Conservation (phyloP, 1,139 yeast species). For the Taphrina confusa region DNA sequence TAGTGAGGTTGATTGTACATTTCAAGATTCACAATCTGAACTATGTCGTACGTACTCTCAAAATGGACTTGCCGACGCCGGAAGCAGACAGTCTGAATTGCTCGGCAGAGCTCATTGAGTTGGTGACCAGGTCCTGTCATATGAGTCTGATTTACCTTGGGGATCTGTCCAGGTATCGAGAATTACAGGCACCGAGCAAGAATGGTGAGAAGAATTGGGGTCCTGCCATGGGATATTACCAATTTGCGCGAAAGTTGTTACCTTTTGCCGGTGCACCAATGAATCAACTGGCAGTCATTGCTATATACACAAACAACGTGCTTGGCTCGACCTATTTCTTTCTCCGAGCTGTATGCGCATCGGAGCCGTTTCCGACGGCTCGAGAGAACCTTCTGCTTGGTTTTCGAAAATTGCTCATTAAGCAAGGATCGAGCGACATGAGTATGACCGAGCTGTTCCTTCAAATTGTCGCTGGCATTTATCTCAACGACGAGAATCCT, state of each 20-base stretch:
- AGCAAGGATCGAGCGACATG: neutral
- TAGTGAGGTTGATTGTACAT: slow-evolving; percentile 34
- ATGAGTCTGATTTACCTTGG: slow-evolving; percentile 40
- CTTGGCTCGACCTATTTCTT: slow-evolving; percentile 40
- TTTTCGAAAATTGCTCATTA: slow-evolving; percentile 37
- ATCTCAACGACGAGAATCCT: neutral
- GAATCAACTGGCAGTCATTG: slow-evolving; percentile 41
- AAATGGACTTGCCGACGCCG: slow-evolving; percentile 15
- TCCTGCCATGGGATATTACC: slow-evolving; percentile 39
- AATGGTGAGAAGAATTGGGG: slow-evolving; percentile 39
- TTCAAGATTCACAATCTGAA: slow-evolving; percentile 37
- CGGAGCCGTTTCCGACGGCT: slow-evolving; percentile 40
- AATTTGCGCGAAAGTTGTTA: slow-evolving; percentile 38
- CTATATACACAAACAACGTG: slow-evolving; percentile 36
- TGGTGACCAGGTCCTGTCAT: slow-evolving; percentile 38
- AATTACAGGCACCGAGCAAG: slow-evolving; percentile 34
- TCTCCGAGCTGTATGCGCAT: slow-evolving; percentile 39
- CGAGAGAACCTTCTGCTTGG: slow-evolving; percentile 38
- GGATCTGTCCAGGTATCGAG: slow-evolving; percentile 42
- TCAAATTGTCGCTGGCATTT: neutral
- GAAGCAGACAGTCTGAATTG: neutral
- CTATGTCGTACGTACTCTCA: slow-evolving; percentile 35
- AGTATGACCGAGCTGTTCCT: slow-evolving; percentile 4
- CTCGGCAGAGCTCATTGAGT: slow-evolving; percentile 8
- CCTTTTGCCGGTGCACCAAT: slow-evolving; percentile 40